phyloP scores from a whole-genome alignment of 1,284 basidiomycete species.

The Malassezia obtusa region DNA sequence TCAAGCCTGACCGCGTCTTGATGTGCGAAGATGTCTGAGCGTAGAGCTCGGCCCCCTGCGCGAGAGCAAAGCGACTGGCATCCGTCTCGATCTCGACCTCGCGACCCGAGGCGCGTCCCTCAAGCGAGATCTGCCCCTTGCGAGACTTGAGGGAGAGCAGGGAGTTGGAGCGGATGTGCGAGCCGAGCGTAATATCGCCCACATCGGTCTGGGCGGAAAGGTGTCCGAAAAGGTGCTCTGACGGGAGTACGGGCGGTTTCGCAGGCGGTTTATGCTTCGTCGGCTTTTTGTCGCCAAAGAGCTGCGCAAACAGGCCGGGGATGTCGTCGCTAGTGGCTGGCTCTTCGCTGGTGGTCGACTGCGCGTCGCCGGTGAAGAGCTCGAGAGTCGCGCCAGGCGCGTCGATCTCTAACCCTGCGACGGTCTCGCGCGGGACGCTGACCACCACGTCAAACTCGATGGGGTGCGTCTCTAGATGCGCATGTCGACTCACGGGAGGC shows the following conservation, averaged over 20 bases:
- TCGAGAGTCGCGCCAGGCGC: conserved; percentile 22
- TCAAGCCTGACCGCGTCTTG: background rate
- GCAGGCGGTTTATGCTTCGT: background rate
- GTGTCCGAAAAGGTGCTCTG: conserved; percentile 13
- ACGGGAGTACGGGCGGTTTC: too few species aligned
- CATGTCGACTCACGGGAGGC: background rate
- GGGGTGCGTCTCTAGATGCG: conserved; percentile 12
- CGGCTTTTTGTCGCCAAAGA: background rate
- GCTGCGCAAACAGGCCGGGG: background rate
- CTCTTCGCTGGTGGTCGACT: background rate
- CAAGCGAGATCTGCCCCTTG: background rate
- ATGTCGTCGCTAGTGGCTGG: background rate
- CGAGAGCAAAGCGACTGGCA: background rate
- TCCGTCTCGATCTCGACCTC: background rate
- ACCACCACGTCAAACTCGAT: conserved; percentile 31
- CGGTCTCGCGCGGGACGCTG: conserved; percentile 22
- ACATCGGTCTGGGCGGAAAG: conserved; percentile 21
- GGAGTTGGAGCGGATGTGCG: background rate
- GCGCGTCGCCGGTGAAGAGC: conserved; percentile 13
- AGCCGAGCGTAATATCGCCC: conserved; percentile 22
- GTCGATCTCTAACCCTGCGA: conserved; percentile 26
- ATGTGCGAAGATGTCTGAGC: background rate
- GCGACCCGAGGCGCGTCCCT: background rate
- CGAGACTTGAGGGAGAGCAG: background rate
- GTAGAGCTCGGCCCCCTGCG: background rate